These are phyloP conservation scores for Rhytidiadelphus loreus DNA, from an alignment of 225 moss, liverwort and hornwort genomes.

Conservation along the genomic window DNA sequence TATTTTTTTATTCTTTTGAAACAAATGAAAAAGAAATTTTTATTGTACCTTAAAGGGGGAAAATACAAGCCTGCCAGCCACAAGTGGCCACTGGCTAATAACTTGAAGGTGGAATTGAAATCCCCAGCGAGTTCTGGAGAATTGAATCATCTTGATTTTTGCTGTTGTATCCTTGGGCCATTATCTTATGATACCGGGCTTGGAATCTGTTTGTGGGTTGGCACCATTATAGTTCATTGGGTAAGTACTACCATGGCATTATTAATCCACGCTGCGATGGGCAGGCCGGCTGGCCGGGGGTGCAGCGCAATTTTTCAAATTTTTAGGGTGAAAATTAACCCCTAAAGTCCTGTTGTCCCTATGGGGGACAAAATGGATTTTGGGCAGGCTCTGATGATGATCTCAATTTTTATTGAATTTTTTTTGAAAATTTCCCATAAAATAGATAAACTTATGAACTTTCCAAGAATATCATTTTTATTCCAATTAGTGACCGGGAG, in stretches of 20 bases:
- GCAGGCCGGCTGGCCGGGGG: no score
- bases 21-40: background rate
- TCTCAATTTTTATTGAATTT: no score
- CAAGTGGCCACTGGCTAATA: background rate
- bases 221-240: background rate
- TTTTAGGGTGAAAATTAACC: no score
- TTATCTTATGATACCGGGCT: background rate
- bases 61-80: background rate
- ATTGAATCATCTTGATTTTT: background rate
- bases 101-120: background rate
- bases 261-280: background rate
- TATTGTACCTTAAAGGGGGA: background rate
- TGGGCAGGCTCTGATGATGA: no score
- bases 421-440: no score
- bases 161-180: background rate
- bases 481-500: no score
- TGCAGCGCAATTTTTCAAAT: background rate
- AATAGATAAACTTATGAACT: no score
- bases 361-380: no score
- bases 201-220: background rate
- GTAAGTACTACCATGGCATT: background rate
- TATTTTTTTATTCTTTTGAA: no score
- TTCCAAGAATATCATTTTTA: no score
- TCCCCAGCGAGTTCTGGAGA: background rate
- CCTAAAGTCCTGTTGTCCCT: no score